Base-by-base conservation (phyloP, 2,329 filamentous ascomycete species). In the Talaromyces atroroseus region DNA sequence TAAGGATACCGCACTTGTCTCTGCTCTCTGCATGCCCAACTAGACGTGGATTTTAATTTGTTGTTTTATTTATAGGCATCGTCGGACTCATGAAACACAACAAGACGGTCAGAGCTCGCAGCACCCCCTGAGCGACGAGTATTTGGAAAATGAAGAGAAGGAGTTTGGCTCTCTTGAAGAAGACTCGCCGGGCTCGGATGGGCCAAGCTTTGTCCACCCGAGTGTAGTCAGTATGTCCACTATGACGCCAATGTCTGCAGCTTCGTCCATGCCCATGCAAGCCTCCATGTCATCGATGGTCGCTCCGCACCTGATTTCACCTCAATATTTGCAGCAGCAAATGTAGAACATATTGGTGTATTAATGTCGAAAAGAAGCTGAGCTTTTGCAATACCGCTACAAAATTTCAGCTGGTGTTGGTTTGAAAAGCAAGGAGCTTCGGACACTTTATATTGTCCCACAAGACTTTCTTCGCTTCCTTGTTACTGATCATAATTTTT, bases 151-250 rank as follows among this genome's bases (percentile, higher is more conserved):
- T 54, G 90, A 92, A 59, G 90, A 95, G 62, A 89, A 94, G 63
- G 88, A 92, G 29, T 84, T 92, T 55, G 87, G 88, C 52, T 87
- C 89, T 40, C 82, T 92, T 26, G 89, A 90, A 61, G 88, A 92
- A 61, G 85, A 87, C 18, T 91, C 88, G 12, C 88, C 89, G 16
- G 84, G 65, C 14, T 65, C 68, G 5, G 66, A 66, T 53, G 46
- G 57, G 7, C 59, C 57, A n/a, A 50, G 20, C 26, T 56, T 58
- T 45, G 67, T 65, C 36, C 54, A 69, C 20, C 64, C 68, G 12
- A 65, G 60, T 52, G 65, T 73, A 59, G 62, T 70, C 24, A 69
- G 65, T 61, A 69, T 72, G 64, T 59, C 68, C 10, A 59, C 61
- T 38, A 65, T 74, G 63, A 67, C 70, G 6, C 65, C 71, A 24